Percentiles rank a stretch among this genome's conserved stretches.
Conservation (phyloP, 2,329 filamentous ascomycete genomes). For the Cordyceps tenuipes region DNA sequence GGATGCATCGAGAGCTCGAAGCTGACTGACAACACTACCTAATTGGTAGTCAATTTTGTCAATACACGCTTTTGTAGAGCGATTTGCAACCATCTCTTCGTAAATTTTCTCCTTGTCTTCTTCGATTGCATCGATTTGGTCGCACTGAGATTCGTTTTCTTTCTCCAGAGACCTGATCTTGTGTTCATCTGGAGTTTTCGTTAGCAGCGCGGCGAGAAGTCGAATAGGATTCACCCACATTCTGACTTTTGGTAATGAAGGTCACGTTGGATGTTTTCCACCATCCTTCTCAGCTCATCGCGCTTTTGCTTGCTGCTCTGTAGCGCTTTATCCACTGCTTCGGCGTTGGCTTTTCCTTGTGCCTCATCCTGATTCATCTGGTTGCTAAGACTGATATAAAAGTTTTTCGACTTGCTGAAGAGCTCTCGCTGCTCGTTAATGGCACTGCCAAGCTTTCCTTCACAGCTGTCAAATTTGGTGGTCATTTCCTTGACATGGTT, state of each 20-base stretch:
- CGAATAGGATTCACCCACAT: neutral
- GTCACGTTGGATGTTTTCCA: neutral
- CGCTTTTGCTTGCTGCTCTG: constrained; percentile 2
- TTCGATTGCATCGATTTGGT: neutral
- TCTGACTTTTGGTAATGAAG: neutral
- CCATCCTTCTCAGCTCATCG: neutral
- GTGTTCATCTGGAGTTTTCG: neutral
- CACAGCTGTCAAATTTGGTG: neutral
- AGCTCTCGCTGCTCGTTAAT: constrained; percentile 9
- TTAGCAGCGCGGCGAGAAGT: neutral
- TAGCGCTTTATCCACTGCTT: neutral
- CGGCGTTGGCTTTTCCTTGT: neutral
- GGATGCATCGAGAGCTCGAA: neutral
- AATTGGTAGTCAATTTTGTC: neutral
- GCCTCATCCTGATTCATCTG: neutral
- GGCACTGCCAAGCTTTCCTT: neutral
- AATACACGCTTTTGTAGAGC: neutral
- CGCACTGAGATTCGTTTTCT: neutral
- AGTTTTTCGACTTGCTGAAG: constrained; percentile 12
- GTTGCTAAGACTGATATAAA: neutral
- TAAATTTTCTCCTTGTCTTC: neutral
- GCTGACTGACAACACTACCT: neutral
- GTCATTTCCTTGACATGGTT: neutral
- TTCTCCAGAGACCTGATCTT: neutral
- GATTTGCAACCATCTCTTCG: neutral